phyloP scores from a whole-genome alignment of 768 basidiomycete genomes.

The Paxillus rubicundulus region DNA sequence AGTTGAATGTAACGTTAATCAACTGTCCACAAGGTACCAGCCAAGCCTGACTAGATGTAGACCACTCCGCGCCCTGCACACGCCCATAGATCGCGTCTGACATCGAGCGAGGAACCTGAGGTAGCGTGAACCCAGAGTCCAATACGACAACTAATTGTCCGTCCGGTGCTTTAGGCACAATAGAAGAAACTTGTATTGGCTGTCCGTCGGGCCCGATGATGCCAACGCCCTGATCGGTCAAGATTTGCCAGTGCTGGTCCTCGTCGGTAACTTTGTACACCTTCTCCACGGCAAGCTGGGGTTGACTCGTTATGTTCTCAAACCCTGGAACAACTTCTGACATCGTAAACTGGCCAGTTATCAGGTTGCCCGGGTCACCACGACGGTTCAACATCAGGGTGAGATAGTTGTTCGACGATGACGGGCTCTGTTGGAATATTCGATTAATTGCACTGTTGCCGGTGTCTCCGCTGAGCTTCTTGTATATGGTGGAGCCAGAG shows the following conservation, averaged over 20 bases:
- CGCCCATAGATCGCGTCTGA: slow-evolving; percentile 81
- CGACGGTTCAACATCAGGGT: slow-evolving; percentile 64
- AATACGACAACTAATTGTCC: slow-evolving; percentile 69
- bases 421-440: slow-evolving; percentile 60
- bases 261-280: slow-evolving; percentile 57
- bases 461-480: slow-evolving; percentile 46
- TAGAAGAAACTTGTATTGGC: slow-evolving; percentile 56
- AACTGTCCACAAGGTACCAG: slow-evolving; percentile 71
- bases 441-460: slow-evolving; percentile 62
- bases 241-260: slow-evolving; percentile 81
- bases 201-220: slow-evolving; percentile 78
- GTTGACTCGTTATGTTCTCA: slow-evolving; percentile 57
- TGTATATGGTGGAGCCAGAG: slow-evolving; percentile 59
- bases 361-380: slow-evolving; percentile 46
- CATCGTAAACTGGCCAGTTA: slow-evolving; percentile 67
- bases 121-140: slow-evolving; percentile 70
- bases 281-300: slow-evolving; percentile 63
- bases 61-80: slow-evolving; percentile 69
- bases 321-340: slow-evolving; percentile 62
- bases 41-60: slow-evolving; percentile 57
- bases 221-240: slow-evolving; percentile 61
- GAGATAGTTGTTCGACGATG: slow-evolving; percentile 57
- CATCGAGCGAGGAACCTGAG: slow-evolving; percentile 71
- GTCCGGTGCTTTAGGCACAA: slow-evolving; percentile 64
- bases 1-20: slow-evolving; percentile 68